Conservation (phyloP, 2,329 filamentous ascomycete genomes). For the Neurospora crassa region DNA sequence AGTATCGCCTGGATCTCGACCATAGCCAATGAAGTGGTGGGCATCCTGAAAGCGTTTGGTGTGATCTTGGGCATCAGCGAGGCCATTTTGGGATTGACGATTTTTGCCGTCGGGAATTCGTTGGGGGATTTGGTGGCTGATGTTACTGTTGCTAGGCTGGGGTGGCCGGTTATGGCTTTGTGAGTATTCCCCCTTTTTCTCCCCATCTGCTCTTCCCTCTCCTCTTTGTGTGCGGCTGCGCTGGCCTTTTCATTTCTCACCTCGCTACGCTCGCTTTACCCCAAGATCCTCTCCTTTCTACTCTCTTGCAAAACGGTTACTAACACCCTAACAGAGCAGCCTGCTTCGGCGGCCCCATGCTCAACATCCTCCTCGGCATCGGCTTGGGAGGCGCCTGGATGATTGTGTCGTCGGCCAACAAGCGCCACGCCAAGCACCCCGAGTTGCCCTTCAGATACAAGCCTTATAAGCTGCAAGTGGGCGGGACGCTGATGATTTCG, state of each 20-base stretch:
- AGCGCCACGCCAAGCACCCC: conserved; percentile 58
- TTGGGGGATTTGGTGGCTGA: conserved; percentile 90
- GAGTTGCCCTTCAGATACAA: conserved; percentile 54
- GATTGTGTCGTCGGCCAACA: conserved; percentile 61
- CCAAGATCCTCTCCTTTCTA: too few species aligned
- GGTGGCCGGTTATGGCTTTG: conserved; percentile 92
- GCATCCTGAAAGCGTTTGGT: conserved; percentile 84
- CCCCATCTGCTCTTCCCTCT: neutral
- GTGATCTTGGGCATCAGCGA: conserved; percentile 90
- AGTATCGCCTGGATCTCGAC: conserved; percentile 94
- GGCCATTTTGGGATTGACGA: conserved; percentile 85
- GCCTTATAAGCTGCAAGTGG: conserved; percentile 76
- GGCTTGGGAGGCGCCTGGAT: conserved; percentile 87
- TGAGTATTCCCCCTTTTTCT: conserved; percentile 28
- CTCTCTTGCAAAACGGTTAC: too few species aligned
- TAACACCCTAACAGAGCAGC: conserved; percentile 49
- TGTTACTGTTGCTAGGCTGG: conserved; percentile 84
- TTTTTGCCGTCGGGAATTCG: conserved; percentile 94
- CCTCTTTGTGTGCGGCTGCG: neutral
- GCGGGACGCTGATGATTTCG: conserved; percentile 74
- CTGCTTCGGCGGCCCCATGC: conserved; percentile 96
- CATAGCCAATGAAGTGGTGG: conserved; percentile 91
- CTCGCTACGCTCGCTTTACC: too few species aligned
- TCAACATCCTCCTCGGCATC: conserved; percentile 92
- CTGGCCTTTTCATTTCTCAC: too few species aligned